A percentile compares a stretch with the other conserved stretches of the same genome.
These are phyloP conservation scores for Candida sithepensis DNA, from an alignment of 805 yeast genomes.

Conservation along the genomic window DNA sequence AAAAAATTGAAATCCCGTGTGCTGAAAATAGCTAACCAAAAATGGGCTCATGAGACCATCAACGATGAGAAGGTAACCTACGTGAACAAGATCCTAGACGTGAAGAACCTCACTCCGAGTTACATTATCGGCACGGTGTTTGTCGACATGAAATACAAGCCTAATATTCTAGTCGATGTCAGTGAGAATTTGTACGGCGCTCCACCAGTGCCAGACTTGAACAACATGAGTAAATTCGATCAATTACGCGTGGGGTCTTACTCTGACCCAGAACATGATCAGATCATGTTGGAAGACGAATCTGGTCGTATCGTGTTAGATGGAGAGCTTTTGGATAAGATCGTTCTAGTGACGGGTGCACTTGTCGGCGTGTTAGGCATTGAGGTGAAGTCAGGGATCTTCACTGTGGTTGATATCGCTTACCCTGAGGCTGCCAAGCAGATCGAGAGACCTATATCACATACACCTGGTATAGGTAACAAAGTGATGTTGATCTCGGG, in stretches of 20 bases:
- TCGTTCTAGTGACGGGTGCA: conserved; percentile 82
- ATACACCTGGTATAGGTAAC: conserved; percentile 19
- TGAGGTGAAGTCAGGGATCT: conserved; percentile 78
- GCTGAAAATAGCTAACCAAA: conserved; percentile 37
- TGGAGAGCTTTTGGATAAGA: conserved; percentile 55
- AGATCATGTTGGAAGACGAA: conserved; percentile 82
- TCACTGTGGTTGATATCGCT: conserved; percentile 76
- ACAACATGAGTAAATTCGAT: conserved; percentile 17
- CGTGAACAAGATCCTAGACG: conserved; percentile 56
- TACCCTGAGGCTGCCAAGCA: conserved; percentile 69
- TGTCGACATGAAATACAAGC: conserved; percentile 79
- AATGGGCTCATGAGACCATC: conserved; percentile 41
- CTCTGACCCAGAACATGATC: conserved; percentile 53
- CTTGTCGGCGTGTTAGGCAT: conserved; percentile 84
- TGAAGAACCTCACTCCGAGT: conserved; percentile 54
- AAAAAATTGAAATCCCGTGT: conserved; percentile 44
- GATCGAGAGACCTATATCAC: conserved; percentile 27
- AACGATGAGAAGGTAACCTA: conserved; percentile 28
- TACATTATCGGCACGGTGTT: conserved; percentile 89
- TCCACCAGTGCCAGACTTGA: conserved; percentile 32
- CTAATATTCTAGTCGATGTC: conserved; percentile 81
- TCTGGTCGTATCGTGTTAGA: conserved; percentile 78
- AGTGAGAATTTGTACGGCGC: conserved; percentile 53
- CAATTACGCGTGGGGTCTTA: conserved; percentile 40
- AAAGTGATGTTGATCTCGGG: conserved; percentile 80